Evolutionary conservation across 352 stramenopile genomes (phyloP).

Genomic region (Phytophthora europaea): DNA sequence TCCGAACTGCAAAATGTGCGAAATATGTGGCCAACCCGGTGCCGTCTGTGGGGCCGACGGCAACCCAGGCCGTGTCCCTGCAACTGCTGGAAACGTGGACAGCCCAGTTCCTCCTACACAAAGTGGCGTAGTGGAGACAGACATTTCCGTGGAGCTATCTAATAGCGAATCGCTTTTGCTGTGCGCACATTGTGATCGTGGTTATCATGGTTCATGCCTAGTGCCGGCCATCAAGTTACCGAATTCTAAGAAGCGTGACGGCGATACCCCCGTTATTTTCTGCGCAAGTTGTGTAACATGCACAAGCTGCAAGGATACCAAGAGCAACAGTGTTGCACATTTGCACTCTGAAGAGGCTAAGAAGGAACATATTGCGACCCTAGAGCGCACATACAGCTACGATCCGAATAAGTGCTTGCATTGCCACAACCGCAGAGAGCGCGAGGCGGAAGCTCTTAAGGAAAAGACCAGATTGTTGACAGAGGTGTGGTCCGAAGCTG

Average conservation of each 20-base stretch:
- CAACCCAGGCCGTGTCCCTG: conserved; percentile 15
- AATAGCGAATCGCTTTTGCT: conserved; percentile 40
- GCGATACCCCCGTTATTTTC: conserved; percentile 49
- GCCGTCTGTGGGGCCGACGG: conserved; percentile 23
- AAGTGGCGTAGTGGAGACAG: conserved; percentile 8
- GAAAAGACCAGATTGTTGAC: conserved; percentile 65
- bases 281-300: conserved; percentile 79
- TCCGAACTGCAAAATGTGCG: conserved; percentile 97
- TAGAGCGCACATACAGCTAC: conserved; percentile 73
- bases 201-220: conserved; percentile 66
- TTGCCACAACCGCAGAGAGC: conserved; percentile 63
- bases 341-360: conserved; percentile 22
- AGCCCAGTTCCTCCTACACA: conserved; percentile 7
- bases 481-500: conserved; percentile 67
- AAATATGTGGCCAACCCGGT: conserved; percentile 87
- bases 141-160: conserved; percentile 9
- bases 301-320: conserved; percentile 49
- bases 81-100: conserved; percentile 35
- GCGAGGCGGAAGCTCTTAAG: conserved; percentile 56
- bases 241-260: conserved; percentile 24
- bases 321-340: conserved; percentile 19
- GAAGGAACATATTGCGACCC: conserved; percentile 35
- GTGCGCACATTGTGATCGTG: conserved; percentile 63
- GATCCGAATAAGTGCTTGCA: conserved; percentile 65
- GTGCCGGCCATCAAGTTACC: conserved; percentile 47